Evolutionary conservation across 768 basidiomycete genomes (phyloP), one percentile per base, ranked within the genome.

Genomic region (Tulasnella sp.): DNA sequence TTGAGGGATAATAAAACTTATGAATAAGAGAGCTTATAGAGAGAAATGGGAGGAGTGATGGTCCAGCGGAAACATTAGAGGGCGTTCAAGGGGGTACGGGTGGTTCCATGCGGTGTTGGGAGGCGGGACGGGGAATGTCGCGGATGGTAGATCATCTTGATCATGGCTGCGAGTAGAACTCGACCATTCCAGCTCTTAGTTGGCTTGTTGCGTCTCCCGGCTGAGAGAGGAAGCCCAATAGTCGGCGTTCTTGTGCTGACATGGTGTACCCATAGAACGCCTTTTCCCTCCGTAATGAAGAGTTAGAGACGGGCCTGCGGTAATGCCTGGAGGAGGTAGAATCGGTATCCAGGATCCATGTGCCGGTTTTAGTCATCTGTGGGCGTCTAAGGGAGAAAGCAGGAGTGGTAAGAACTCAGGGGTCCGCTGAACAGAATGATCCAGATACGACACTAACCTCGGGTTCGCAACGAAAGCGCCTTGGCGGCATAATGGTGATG

Each of bases 151-250:
- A 11, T 16, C 4, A 37, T 12, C 18, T 64, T 14, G 1, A 31
- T 69, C 64, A 69, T 69, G 64, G 64, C 64, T 69, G 64, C 34
- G 64, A 69, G 64, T 69, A 69, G 64, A 69, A 69, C 34, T 69
- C 24, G 31, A 69, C 64, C 64, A 69, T 69, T 28, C 64, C 64
- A 37, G 64, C 64, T 37, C 34, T 28, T 20, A 37, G 24, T 69
- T 69, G 64, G 64, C 64, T 69, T 11, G 8, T 69, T 28, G 28
- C 64, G 1, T 28, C 64, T 28, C 4, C 64, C 28, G 64, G 64
- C 34, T 69, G 64, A 37, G 64, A 69, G 64, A 69, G 34, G 16
- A 6, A 69, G 64, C 28, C 64, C 12, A 69, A 69, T 12, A 31
- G 64, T 31, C 64, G 28, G 64, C 64, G 34, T 69, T 69, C 64